Conservation (phyloP, 1,139 yeast species). For the Kurtzmaniella quercitrusa region DNA sequence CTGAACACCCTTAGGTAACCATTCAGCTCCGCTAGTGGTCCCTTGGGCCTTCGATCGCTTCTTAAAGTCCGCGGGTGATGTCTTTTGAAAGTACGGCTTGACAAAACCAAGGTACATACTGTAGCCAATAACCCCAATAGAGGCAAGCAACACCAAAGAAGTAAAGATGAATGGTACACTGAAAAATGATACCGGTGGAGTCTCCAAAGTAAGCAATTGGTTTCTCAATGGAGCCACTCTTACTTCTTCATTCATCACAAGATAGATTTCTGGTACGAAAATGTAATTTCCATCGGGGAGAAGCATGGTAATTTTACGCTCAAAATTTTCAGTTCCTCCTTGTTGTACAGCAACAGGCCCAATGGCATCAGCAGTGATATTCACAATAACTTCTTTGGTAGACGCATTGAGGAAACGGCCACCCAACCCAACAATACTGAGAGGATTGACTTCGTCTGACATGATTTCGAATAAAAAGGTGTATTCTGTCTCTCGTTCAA, state of each 20-base stretch:
- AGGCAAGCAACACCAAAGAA: conserved; percentile 47
- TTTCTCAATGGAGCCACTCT: conserved; percentile 57
- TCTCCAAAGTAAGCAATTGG: conserved; percentile 56
- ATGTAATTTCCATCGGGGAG: conserved; percentile 57
- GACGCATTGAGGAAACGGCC: conserved; percentile 62
- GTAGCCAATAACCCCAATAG: conserved; percentile 51
- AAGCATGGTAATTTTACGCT: conserved; percentile 53
- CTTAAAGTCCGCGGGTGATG: conserved; percentile 23
- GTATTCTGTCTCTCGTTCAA: conserved; percentile 50
- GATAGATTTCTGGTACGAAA: conserved; percentile 57
- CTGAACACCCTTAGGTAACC: conserved; percentile 33
- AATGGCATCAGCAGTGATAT: conserved; percentile 60
- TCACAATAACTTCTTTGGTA: conserved; percentile 48
- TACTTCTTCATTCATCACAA: conserved; percentile 48
- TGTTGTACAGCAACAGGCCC: conserved; percentile 57
- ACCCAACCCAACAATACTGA: conserved; percentile 66
- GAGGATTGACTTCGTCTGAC: conserved; percentile 52
- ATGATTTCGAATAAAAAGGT: conserved; percentile 50
- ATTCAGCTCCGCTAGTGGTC: conserved; percentile 13
- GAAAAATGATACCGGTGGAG: conserved; percentile 63
- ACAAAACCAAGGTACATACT: conserved; percentile 44
- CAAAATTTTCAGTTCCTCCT: conserved; percentile 42
- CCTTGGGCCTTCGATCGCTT: conserved; percentile 21
- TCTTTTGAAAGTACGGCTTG: conserved; percentile 32
- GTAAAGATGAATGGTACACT: conserved; percentile 69